Evolutionary conservation across 805 yeast genomes (phyloP).

Genomic region (Wickerhamomyces queroliae): DNA sequence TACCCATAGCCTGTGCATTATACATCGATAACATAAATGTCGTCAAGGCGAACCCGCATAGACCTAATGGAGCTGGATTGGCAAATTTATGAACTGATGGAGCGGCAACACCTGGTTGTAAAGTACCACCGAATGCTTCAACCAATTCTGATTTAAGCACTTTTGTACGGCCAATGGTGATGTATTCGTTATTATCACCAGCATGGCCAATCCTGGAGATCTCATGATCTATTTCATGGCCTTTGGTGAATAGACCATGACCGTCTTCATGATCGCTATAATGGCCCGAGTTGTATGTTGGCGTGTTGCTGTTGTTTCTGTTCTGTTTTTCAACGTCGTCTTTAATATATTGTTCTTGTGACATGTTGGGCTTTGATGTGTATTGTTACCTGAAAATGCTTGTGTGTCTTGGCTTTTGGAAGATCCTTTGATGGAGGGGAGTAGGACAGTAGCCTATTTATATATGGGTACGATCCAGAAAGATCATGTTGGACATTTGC

Average conservation of each 20-base stretch:
- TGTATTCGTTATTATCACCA: conserved; percentile 53
- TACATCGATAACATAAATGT: conserved; percentile 54
- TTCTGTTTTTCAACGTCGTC: no score
- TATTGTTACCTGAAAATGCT: no score
- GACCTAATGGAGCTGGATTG: conserved; percentile 63
- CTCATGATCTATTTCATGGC: conserved; percentile 3
- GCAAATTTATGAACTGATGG: conserved; percentile 55
- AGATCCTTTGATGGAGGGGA: no score
- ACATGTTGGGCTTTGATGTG: no score
- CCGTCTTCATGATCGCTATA: neutral
- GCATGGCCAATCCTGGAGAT: conserved; percentile 26
- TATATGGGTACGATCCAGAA: no score
- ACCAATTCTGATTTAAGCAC: conserved; percentile 56
- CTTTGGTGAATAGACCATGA: no score
- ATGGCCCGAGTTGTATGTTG: no score
- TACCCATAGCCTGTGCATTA: conserved; percentile 50
- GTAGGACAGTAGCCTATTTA: no score
- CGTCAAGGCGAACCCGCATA: conserved; percentile 56
- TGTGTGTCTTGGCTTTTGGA: no score
- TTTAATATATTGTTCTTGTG: no score
- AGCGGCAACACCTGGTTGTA: conserved; percentile 63
- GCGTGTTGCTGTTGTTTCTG: no score
- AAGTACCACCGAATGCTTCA: conserved; percentile 77
- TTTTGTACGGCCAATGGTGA: conserved; percentile 67
- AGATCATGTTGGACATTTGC: no score